Evolutionary conservation across 75 land plant species (phyloP).

Genomic region (Azolla pinnata): DNA sequence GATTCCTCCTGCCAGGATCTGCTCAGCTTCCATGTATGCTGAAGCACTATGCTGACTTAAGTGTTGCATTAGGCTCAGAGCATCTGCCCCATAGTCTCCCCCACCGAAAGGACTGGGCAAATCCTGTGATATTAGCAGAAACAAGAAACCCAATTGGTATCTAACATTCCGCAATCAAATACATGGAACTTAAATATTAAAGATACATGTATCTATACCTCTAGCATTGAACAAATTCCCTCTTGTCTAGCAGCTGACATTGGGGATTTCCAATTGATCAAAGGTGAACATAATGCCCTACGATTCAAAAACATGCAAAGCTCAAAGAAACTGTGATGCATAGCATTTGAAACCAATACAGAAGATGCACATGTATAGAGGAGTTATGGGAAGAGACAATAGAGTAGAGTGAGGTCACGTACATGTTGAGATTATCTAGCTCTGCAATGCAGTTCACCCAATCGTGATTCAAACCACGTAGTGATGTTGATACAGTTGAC

Average conservation of each 20-base stretch:
- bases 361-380: no score
- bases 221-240: no score
- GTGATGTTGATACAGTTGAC: neutral
- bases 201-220: no score
- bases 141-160: no score
- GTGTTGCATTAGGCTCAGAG: conserved; percentile 70
- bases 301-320: neutral
- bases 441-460: conserved; percentile 4
- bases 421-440: conserved; percentile 10
- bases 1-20: conserved; percentile 37
- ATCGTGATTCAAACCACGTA: neutral
- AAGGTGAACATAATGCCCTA: neutral
- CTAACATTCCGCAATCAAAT: no score
- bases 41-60: conserved; percentile 61
- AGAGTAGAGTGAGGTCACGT: neutral
- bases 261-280: conserved; percentile 1
- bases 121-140: conserved; percentile 2
- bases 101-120: neutral
- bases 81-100: conserved; percentile 45
- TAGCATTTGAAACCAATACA: neutral
- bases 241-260: no score
- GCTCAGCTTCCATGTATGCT: conserved; percentile 51
- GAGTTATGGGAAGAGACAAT: neutral
- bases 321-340: neutral
- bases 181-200: no score